Base-by-base conservation (phyloP, 352 stramenopile species). In the Aphanomyces invadans region DNA sequence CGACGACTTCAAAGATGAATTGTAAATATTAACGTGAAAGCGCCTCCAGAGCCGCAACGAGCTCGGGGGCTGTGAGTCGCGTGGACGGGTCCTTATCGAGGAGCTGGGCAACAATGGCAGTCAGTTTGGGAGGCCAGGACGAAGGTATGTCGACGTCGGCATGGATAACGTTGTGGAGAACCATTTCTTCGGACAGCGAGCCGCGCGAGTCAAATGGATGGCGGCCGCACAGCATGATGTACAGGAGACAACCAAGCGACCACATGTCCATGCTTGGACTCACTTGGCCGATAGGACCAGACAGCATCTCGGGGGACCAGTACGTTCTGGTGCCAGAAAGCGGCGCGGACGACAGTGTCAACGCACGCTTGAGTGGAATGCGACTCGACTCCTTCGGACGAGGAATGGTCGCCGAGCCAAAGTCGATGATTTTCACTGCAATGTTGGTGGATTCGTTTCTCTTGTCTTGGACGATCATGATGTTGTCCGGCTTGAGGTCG, bases 401-500 rank as follows among this genome's bases (percentile, higher is more conserved):
- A 7, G 39, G 54, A 39, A 74, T 69, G 2, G 60, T 59, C 2
- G 85, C 83, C n/a, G 83, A 90, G 3, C 87, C 87, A 72, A 96
- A 93, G 73, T 96, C 87, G 46, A 94, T 93, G 42, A 96, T 80
- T 68, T 96, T 96, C 57, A 93, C 72, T 28, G 64, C 71, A 0
- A 87, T 70, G 2, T 76, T 57, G 21, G 62, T 49, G 23, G 31
- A 62, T 38, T 86, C 68, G 36, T n/a, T n/a, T n/a, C n/a, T n/a
- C n/a, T n/a, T n/a, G n/a, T 69, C 68, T 29, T 53, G 48, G 29
- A 44, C 46, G 19, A 95, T 65, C 76, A 96, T 88, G 64, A 96
- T 76, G 62, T 96, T 96, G 65, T 93, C 88, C 0, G 88, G 88
- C 64, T 96, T 96, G 17, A 96, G 72, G 65, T 96, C 88, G n/a